Evolutionary conservation across 1,139 yeast species (phyloP).

Genomic region (Saccharomycopsis crataegensis): DNA sequence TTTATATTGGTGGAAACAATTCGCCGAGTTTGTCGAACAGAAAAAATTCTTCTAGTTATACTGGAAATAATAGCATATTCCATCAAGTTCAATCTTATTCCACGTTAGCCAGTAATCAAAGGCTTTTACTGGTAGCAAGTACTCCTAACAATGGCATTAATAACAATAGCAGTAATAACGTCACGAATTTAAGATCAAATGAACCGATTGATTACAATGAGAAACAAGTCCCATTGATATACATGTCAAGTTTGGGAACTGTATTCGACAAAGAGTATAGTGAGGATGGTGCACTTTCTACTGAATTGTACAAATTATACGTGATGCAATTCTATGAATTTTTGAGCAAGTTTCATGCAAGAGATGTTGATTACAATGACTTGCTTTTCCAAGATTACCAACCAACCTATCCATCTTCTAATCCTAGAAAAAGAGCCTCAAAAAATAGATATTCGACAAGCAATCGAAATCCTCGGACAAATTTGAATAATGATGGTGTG

Average conservation of each 20-base stretch:
- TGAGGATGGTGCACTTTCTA: background rate
- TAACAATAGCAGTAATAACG: background rate
- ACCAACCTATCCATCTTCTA: background rate
- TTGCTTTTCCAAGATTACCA: constrained; percentile 6
- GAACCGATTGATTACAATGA: constrained; percentile 2
- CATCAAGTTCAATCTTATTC: too few species aligned
- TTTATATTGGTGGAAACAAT: background rate
- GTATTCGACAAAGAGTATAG: constrained; percentile 3
- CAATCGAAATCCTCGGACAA: too few species aligned
- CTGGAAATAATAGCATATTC: background rate
- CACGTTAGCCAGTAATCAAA: too few species aligned
- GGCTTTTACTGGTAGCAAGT: too few species aligned
- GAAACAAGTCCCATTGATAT: constrained; percentile 13
- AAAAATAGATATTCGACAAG: too few species aligned
- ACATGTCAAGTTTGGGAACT: constrained; percentile 4
- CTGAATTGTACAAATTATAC: constrained; percentile 1
- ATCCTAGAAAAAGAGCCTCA: background rate
- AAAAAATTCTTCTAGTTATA: background rate
- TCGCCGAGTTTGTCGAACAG: background rate
- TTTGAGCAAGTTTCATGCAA: constrained; percentile 6
- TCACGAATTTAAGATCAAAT: background rate
- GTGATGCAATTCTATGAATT: constrained; percentile 10
- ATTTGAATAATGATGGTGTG: too few species aligned
- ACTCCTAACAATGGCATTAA: background rate
- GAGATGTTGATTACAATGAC: constrained; percentile 11